These are phyloP conservation scores for Pythium dissimile DNA, from an alignment of 352 stramenopile species.

Conservation along the genomic window DNA sequence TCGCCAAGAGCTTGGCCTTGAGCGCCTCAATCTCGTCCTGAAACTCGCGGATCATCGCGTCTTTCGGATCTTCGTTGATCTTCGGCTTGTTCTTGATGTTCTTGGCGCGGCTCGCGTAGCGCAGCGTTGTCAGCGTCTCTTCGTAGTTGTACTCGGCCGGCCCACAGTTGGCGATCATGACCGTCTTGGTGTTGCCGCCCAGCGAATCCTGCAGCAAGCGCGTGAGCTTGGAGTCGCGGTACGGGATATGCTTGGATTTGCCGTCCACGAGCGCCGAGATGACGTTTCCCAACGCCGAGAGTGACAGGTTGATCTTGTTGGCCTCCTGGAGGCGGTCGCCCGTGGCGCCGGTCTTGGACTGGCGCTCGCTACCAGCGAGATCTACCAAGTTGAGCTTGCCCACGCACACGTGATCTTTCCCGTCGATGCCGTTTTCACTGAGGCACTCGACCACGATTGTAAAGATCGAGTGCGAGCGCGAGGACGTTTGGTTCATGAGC, in stretches of 20 bases:
- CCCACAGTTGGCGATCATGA: conserved; percentile 98
- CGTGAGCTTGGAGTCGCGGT: conserved; percentile 97
- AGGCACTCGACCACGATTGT: conserved; percentile 94
- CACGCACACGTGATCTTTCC: conserved; percentile 91
- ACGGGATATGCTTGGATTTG: conserved; percentile 88
- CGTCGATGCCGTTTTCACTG: conserved; percentile 54
- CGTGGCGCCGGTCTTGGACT: conserved; percentile 71
- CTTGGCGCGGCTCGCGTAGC: conserved; percentile 98
- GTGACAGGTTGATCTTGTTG: conserved; percentile 76
- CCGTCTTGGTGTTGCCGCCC: conserved; percentile 97
- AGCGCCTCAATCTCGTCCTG: conserved; percentile 95
- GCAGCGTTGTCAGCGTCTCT: conserved; percentile 90
- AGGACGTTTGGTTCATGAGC: conserved; percentile 97
- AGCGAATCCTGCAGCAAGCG: conserved; percentile 95
- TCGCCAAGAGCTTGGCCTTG: conserved; percentile 76
- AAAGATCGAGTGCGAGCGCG: conserved; percentile 97
- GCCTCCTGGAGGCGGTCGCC: conserved; percentile 71
- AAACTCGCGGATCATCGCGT: conserved; percentile 97
- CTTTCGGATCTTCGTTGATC: conserved; percentile 98
- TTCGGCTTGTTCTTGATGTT: conserved; percentile 99
- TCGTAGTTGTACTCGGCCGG: conserved; percentile 98
- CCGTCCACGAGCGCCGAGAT: conserved; percentile 85
- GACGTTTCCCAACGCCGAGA: conserved; percentile 81
- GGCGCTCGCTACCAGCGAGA: conserved; percentile 67
- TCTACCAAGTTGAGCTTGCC: conserved; percentile 96